Conservation (phyloP, 2,329 filamentous ascomycete genomes). For the Magnaporthales sp. region DNA sequence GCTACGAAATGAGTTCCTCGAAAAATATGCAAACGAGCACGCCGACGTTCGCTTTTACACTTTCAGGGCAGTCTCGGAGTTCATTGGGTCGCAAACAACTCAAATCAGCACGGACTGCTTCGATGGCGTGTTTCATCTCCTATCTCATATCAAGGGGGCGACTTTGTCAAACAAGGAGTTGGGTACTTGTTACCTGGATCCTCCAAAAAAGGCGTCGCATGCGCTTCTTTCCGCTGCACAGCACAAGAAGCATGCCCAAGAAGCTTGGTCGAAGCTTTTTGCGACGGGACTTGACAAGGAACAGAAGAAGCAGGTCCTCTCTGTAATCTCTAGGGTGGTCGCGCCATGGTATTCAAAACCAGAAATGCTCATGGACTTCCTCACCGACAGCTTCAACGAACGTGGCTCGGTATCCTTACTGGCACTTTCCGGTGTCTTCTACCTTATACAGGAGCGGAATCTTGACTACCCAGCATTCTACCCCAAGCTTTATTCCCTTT, state of each 20-base stretch:
- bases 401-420: conserved; percentile 82
- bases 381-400: conserved; percentile 86
- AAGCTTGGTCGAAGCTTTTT: conserved; percentile 78
- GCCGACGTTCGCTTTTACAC: conserved; percentile 83
- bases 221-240: conserved; percentile 54
- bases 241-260: conserved; percentile 74
- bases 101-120: conserved; percentile 30
- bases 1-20: conserved; percentile 62
- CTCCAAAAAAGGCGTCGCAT: conserved; percentile 60
- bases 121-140: conserved; percentile 50
- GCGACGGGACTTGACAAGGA: conserved; percentile 56
- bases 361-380: conserved; percentile 88
- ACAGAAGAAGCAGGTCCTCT: conserved; percentile 72
- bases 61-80: conserved; percentile 52
- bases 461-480: conserved; percentile 96
- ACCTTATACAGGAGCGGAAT: conserved; percentile 87
- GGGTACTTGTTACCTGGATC: conserved; percentile 55
- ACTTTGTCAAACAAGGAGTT: conserved; percentile 60
- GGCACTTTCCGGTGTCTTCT: conserved; percentile 87
- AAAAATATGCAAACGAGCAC: conserved; percentile 70
- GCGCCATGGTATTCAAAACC: conserved; percentile 84
- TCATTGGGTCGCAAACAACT: conserved; percentile 13
- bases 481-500: conserved; percentile 82
- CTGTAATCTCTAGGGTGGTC: conserved; percentile 66
- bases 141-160: conserved; percentile 60